Evolutionary conservation across 768 basidiomycete species (phyloP).

Genomic region (Fistulinella prunicolor): DNA sequence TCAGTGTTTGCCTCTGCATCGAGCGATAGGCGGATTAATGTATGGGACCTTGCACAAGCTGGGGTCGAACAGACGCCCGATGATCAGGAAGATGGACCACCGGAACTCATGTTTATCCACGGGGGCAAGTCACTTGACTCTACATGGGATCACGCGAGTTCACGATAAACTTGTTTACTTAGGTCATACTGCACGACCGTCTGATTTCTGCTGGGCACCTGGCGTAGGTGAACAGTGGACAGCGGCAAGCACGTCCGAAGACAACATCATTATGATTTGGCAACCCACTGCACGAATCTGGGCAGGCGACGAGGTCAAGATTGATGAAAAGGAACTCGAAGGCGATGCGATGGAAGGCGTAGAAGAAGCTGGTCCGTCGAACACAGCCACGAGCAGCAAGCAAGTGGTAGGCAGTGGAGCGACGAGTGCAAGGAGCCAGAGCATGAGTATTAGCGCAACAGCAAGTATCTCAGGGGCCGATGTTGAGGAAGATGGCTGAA

Average conservation of each 20-base stretch:
- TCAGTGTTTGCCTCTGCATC: conserved; percentile 95
- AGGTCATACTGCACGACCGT: conserved; percentile 88
- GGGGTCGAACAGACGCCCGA: conserved; percentile 97
- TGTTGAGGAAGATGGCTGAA: conserved; percentile 33
- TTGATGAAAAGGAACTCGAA: conserved; percentile 85
- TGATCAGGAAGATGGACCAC: conserved; percentile 97
- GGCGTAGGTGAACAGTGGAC: conserved; percentile 82
- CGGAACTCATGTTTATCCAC: conserved; percentile 93
- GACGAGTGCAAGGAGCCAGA: conserved; percentile 50
- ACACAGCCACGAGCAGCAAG: conserved; percentile 14
- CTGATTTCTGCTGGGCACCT: conserved; percentile 96
- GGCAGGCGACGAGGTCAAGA: conserved; percentile 84
- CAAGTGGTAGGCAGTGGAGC: conserved; percentile 27
- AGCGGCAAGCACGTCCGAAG: conserved; percentile 84
- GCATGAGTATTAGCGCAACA: conserved; percentile 58
- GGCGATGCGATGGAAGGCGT: conserved; percentile 74
- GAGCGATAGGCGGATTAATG: conserved; percentile 87
- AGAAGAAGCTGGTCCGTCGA: conserved; percentile 39
- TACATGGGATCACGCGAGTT: not conserved
- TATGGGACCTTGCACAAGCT: conserved; percentile 92
- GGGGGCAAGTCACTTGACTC: conserved; percentile 57
- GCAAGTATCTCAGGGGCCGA: conserved; percentile 52
- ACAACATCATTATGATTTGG: conserved; percentile 98
- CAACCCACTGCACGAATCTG: conserved; percentile 93
- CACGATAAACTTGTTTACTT: not conserved